phyloP scores from a whole-genome alignment of 2,329 filamentous ascomycete species.

The Hypoxylon sp. region DNA sequence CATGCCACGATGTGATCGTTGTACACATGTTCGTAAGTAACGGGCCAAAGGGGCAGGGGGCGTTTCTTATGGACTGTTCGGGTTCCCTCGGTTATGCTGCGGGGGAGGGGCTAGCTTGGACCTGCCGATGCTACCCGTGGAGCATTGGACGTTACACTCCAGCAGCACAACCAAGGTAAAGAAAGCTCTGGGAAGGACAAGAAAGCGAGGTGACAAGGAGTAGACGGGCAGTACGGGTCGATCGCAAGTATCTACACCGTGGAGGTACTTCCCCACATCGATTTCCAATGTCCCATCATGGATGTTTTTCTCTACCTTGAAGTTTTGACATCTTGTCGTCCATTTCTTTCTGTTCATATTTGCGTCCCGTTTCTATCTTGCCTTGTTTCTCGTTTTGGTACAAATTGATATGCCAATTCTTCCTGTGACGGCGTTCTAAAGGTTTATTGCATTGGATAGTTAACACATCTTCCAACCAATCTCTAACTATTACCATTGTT shows the following conservation, averaged over 20 bases:
- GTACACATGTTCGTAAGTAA: constrained; percentile 13
- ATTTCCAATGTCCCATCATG: neutral
- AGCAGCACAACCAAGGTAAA: neutral
- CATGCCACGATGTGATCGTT: neutral
- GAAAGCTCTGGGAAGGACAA: neutral
- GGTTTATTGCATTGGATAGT: constrained; percentile 10
- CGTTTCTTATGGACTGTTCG: constrained; percentile 20
- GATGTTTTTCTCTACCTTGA: no score
- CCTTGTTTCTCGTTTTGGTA: constrained; percentile 7
- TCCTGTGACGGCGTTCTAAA: constrained; percentile 17
- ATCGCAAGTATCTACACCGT: neutral
- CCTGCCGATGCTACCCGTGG: neutral
- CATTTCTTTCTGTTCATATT: neutral
- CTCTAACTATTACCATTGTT: neutral
- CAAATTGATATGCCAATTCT: constrained; percentile 16
- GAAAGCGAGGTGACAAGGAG: neutral
- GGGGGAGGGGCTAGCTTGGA: constrained; percentile 36
- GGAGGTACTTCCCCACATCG: neutral
- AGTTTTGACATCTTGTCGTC: neutral
- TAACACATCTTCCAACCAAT: neutral
- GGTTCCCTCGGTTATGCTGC: constrained; percentile 52
- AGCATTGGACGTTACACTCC: neutral
- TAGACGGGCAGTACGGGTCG: neutral
- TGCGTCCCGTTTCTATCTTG: neutral
- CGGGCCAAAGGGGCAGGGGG: constrained; percentile 5